Evolutionary conservation across 176 grass and related monocot genomes (phyloP), one percentile per base, ranked within the genome.

Genomic region (Ensete glaucum): DNA sequence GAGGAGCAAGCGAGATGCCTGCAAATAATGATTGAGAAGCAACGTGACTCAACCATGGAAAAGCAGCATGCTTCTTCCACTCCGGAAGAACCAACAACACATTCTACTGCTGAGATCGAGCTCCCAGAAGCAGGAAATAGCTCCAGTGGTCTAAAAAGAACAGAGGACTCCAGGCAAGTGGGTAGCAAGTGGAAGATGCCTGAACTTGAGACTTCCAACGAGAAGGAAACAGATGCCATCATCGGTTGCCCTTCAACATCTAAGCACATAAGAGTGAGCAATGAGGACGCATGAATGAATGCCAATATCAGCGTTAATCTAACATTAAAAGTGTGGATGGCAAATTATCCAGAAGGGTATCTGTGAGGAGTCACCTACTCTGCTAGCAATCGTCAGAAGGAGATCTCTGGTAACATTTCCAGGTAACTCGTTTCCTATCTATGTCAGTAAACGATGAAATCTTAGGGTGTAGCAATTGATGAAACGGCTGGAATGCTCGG

Each of bases 21-120:
- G 25, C 89, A 89, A 83, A 88, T 84, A 83, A 90, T 96, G 83
- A 83, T 96, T 58, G 92, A 96, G 88, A 92, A 96, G 72, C 92
- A 89, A 81, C 86, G 81, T 56, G 87, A 85, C 71, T 84, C 92
- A 6, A 83, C 23, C 21, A 81, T 27, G 2, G 56, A 65, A 50
- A 77, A 67, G 49, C 34, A 81, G 48, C 77, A 76, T 70, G 77
- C 73, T 76, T 74, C 81, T 82, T 82, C 83, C 13, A 72, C 64
- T 8, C 51, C 50, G 58, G 80, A 82, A 75, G 21, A 83, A 62
- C 56, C 69, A 66, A 60, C 63, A 49, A 69, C 58, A 57, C 69
- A 55, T 53, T 69, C 49, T 72, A 17, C 59, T 75, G 24, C 27
- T 67, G n/a, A 54, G 26, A n/a, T 49, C 52, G 77, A 71, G 21